Evolutionary conservation across 306 rosid species (phyloP).

Genomic region (Quercus dentata): DNA sequence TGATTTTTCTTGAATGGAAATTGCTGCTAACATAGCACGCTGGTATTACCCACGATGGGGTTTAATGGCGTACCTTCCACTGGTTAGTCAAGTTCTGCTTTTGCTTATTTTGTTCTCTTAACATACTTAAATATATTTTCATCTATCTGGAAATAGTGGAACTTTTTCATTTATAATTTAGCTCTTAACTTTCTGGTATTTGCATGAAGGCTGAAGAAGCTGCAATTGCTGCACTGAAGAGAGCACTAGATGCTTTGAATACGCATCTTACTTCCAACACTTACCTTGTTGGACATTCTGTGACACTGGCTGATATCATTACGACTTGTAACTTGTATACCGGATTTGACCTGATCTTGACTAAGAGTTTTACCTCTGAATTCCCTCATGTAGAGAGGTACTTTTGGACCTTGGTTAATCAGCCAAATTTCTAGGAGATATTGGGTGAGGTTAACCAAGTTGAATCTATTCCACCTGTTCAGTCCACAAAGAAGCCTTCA

Average conservation of each 20-base stretch:
- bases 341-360: conserved; percentile 40
- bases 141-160: not conserved
- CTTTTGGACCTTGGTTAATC: conserved; percentile 92
- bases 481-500: no score
- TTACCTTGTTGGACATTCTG: conserved; percentile 73
- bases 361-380: conserved; percentile 78
- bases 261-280: conserved; percentile 65
- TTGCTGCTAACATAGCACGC: conserved; percentile 38
- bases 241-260: conserved; percentile 68
- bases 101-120: not conserved
- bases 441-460: conserved; percentile 71
- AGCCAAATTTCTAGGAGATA: conserved; percentile 70
- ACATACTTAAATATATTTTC: not conserved
- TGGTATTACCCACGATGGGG: conserved; percentile 55
- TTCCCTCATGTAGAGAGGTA: conserved; percentile 90
- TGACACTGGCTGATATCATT: conserved; percentile 77
- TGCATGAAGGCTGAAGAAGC: conserved; percentile 73
- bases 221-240: conserved; percentile 53
- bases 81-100: conserved; percentile 37
- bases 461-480: no score
- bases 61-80: conserved; percentile 39
- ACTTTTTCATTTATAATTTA: not conserved
- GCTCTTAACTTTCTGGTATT: not conserved
- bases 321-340: conserved; percentile 37
- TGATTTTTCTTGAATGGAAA: conserved; percentile 67